Percentiles rank a stretch among this genome's conserved stretches.
Evolutionary conservation across 73 alveolate species (phyloP).

Genomic region (Uronychia setigera): DNA sequence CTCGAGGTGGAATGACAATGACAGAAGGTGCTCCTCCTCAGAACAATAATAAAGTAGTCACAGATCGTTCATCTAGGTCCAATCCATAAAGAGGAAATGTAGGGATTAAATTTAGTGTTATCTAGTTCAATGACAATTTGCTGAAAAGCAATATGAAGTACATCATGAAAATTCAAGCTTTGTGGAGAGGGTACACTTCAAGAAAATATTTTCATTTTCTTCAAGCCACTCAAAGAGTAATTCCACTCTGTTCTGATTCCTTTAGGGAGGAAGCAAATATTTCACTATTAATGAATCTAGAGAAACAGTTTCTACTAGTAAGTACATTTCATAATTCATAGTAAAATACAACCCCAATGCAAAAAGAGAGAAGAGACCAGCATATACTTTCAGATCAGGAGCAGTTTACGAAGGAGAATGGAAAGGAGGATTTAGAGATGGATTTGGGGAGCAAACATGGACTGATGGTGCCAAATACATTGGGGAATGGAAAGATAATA

Average conservation of each 20-base stretch:
- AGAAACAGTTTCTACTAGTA: constrained; percentile 44
- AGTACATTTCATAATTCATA: not conserved
- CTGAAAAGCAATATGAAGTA: constrained; percentile 18
- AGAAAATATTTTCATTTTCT: constrained; percentile 39
- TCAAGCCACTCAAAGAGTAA: constrained; percentile 28
- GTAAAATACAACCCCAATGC: constrained; percentile 48
- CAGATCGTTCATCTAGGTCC: no score
- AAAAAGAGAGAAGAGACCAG: constrained; percentile 67
- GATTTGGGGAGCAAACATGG: constrained; percentile 63
- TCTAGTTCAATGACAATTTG: constrained; percentile 9
- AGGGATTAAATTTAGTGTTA: not conserved
- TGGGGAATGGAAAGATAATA: constrained; percentile 49
- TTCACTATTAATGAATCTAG: constrained; percentile 59
- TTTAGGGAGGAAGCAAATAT: constrained; percentile 45
- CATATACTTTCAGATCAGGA: constrained; percentile 74
- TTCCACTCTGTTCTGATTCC: not conserved
- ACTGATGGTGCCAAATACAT: constrained; percentile 60
- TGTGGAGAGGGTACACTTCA: constrained; percentile 55
- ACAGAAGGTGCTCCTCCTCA: no score
- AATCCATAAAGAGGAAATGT: no score
- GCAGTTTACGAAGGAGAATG: constrained; percentile 88
- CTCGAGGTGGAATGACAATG: no score
- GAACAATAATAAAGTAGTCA: no score
- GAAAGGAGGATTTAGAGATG: constrained; percentile 87
- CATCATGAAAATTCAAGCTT: constrained; percentile 45